Base-by-base conservation (phyloP, 1,139 yeast species). In the Debaryomycetaceae sp. region DNA sequence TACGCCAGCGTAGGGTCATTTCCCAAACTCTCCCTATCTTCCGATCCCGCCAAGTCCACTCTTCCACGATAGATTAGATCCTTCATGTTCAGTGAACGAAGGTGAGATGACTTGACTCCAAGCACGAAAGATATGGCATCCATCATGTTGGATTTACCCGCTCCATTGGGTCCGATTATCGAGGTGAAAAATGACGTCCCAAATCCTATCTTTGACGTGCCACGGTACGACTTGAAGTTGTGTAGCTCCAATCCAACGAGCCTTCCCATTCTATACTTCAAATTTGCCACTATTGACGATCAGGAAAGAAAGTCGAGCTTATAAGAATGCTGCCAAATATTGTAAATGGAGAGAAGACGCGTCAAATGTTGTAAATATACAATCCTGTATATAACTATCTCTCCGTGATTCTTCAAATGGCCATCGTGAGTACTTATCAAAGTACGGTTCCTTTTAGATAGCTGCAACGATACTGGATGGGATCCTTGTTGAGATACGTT, bases 91-190 rank as follows among this genome's bases (percentile, higher is more conserved):
- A 77, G 72, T 2, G 97, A 88, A 55, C 99, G 77, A 49, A 95
- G 70, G 48, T 87, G 93, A 31, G 76, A 70, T 14, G 95, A 81
- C 55, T 86, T 75, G 42, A 93, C 83, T 20, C 99, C 99, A 34
- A 95, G 74, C 11, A 93, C 99, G 61, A 93, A 93, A 2, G 97
- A 89, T 14, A 91, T 90, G 39, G 98, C 98, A 63, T 91, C 98
- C 98, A 91, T 91, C 91, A 91, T 85, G 59, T 93, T 93, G 40
- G 96, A 87, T 68, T 93, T 93, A 11, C 99, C 99, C 1, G 97
- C 87, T 14, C 99, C 99, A 75, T 95, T 95, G 13, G 99, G 98
- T 1, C 99, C 99, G 47, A 95, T 87, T 49, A 93, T 88, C 40
- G 96, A 86, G 1, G 96, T 88, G 68, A 95, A 93, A 51, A 78